phyloP scores from a whole-genome alignment of 2,329 filamentous ascomycete genomes.

The Chrysoporthe puriensis region DNA sequence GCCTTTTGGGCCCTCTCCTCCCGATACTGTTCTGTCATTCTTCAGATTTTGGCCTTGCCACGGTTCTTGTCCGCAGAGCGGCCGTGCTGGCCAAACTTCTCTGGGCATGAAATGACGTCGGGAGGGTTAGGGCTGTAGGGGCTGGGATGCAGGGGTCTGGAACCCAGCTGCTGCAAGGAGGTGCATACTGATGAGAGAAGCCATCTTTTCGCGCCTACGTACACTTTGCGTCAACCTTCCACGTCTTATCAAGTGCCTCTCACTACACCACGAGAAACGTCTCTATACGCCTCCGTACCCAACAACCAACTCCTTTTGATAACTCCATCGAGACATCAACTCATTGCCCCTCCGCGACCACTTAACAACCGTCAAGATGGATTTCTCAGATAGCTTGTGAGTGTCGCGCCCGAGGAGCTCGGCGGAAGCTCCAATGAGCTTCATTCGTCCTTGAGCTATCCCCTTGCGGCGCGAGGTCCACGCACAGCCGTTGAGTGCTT shows the following conservation, averaged over 20 bases:
- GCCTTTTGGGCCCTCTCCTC: too few species aligned
- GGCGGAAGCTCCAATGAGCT: slow-evolving; percentile 17
- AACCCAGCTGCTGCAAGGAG: slow-evolving; percentile 2
- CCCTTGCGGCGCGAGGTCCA: background rate
- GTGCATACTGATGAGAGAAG: slow-evolving; percentile 8
- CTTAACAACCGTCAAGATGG: slow-evolving; percentile 60
- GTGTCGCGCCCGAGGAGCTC: slow-evolving; percentile 41
- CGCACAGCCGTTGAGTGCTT: slow-evolving; percentile 6
- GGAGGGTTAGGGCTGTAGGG: slow-evolving; percentile 4
- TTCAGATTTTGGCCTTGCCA: background rate
- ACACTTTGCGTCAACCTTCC: slow-evolving; percentile 3
- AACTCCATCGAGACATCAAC: background rate
- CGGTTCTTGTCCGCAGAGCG: background rate
- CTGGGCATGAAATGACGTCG: background rate
- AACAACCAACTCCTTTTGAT: background rate
- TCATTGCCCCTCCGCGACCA: background rate
- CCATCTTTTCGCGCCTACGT: slow-evolving; percentile 14
- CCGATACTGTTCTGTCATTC: too few species aligned
- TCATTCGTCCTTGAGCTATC: slow-evolving; percentile 1
- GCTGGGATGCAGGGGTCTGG: background rate
- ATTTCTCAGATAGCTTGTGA: slow-evolving; percentile 91
- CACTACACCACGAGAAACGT: background rate
- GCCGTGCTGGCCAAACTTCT: background rate
- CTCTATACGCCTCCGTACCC: background rate
- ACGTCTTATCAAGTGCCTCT: slow-evolving; percentile 9